Conservation (phyloP, 306 rosid genomes). For the Ammopiptanthus mongolicus region DNA sequence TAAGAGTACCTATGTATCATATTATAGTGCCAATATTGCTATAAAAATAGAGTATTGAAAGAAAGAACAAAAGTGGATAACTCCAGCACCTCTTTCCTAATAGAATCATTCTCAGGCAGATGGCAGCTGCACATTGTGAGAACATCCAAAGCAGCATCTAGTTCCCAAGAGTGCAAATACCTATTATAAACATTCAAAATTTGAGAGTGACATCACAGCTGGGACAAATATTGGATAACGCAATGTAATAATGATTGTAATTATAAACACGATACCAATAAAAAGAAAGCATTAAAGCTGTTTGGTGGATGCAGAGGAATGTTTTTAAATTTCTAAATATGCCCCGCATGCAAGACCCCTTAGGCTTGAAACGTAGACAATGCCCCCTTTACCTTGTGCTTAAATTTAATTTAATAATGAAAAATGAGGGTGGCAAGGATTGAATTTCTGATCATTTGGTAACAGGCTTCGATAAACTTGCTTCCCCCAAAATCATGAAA, state of each 20-base stretch:
- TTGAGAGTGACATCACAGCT: constrained; percentile 7
- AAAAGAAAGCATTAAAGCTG: not conserved
- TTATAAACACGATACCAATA: not conserved
- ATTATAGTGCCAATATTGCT: not conserved
- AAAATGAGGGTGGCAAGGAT: not conserved
- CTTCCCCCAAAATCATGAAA: constrained; percentile 17
- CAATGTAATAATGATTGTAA: not conserved
- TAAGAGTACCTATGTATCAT: not conserved
- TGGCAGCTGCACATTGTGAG: constrained; percentile 98
- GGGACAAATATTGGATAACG: constrained; percentile 2
- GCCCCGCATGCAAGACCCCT: constrained; percentile 4
- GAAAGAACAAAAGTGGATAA: constrained; percentile 24
- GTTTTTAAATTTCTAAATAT: constrained; percentile 11
- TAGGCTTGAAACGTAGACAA: not conserved
- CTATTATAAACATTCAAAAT: constrained; percentile 37
- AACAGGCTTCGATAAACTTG: constrained; percentile 3
- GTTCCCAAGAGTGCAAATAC: constrained; percentile 84
- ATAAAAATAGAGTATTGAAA: constrained; percentile 5
- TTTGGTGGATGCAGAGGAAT: not conserved
- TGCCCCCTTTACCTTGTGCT: not conserved
- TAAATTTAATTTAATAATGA: not conserved
- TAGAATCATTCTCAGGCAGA: constrained; percentile 57
- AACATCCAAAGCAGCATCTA: constrained; percentile 92
- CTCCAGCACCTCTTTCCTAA: constrained; percentile 61
- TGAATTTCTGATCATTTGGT: constrained; percentile 6